Conservation (phyloP, 106 monocot species). For the Chionographis japonica region DNA sequence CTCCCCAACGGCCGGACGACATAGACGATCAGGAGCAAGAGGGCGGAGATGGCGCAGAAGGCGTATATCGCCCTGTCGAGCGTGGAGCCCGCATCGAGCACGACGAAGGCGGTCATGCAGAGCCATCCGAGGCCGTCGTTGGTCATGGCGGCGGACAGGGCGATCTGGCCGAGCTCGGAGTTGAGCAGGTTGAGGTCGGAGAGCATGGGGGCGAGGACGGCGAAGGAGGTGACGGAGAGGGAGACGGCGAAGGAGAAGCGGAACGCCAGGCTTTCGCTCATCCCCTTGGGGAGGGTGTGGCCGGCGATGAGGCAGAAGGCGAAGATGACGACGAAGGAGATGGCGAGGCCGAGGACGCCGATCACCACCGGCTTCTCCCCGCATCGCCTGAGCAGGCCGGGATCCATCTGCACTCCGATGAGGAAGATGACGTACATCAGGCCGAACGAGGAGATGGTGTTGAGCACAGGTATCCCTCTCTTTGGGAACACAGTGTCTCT, state of each 20-base stretch:
- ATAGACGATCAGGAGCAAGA: conserved; percentile 7
- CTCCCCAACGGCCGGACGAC: conserved; percentile 20
- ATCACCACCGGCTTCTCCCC: conserved; percentile 33
- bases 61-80: conserved; percentile 1
- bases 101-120: conserved; percentile 3
- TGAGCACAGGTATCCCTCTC: conserved; percentile 21
- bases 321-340: conserved; percentile 16
- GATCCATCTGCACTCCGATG: conserved; percentile 59
- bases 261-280: conserved; percentile 1
- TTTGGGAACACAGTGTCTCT: conserved; percentile 25
- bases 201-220: conserved; percentile 33
- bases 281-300: not conserved
- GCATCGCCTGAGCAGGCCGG: conserved; percentile 12
- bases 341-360: conserved; percentile 16
- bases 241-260: conserved; percentile 16
- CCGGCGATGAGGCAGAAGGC: not conserved
- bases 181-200: conserved; percentile 46
- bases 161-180: conserved; percentile 59
- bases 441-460: conserved; percentile 30
- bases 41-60: not conserved
- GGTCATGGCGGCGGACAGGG: conserved; percentile 34
- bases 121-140: conserved; percentile 21
- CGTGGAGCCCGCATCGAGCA: conserved; percentile 7
- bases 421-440: conserved; percentile 43
- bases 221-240: conserved; percentile 39